These are phyloP conservation scores for Penicillium capsulatum DNA, from an alignment of 2,329 filamentous ascomycete genomes.

Conservation along the genomic window DNA sequence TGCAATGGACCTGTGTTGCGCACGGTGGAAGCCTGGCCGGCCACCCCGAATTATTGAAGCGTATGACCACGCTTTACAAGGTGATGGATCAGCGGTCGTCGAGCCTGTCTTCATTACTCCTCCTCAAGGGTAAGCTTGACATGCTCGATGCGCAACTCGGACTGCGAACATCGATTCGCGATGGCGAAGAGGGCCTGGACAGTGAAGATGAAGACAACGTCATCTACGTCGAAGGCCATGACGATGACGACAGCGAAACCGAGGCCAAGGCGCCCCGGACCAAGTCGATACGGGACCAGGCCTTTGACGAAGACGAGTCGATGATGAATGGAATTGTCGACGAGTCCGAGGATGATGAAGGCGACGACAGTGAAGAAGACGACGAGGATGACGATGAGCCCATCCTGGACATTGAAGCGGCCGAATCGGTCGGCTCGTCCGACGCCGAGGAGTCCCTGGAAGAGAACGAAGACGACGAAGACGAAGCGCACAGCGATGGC, in stretches of 20 bases:
- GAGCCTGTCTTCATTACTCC: slow-evolving; percentile 74
- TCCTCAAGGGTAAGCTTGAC: slow-evolving; percentile 91
- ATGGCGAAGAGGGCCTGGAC: slow-evolving; percentile 36
- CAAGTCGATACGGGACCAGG: slow-evolving; percentile 36
- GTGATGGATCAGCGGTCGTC: slow-evolving; percentile 83
- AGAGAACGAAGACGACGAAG: slow-evolving; percentile 60
- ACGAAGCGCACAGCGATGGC: slow-evolving; percentile 54
- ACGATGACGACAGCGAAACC: slow-evolving; percentile 49
- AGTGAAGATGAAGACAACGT: slow-evolving; percentile 65
- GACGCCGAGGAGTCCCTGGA: slow-evolving; percentile 51
- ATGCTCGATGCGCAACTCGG: slow-evolving; percentile 89
- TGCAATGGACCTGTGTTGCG: slow-evolving; percentile 88
- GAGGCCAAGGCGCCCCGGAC: slow-evolving; percentile 32
- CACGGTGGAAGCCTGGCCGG: slow-evolving; percentile 88
- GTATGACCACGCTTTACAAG: slow-evolving; percentile 72
- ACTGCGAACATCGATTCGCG: slow-evolving; percentile 67
- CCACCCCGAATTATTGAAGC: slow-evolving; percentile 75
- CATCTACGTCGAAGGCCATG: slow-evolving; percentile 82
- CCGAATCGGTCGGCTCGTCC: slow-evolving; percentile 41
- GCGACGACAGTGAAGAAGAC: slow-evolving; percentile 57
- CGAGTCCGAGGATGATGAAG: slow-evolving; percentile 46
- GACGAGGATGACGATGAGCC: slow-evolving; percentile 40
- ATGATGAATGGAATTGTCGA: slow-evolving; percentile 40
- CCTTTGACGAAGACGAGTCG: slow-evolving; percentile 42
- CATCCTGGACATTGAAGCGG: slow-evolving; percentile 44